Evolutionary conservation across 108 stramenopile species (phyloP).

Genomic region (Parietichytrium sp.): DNA sequence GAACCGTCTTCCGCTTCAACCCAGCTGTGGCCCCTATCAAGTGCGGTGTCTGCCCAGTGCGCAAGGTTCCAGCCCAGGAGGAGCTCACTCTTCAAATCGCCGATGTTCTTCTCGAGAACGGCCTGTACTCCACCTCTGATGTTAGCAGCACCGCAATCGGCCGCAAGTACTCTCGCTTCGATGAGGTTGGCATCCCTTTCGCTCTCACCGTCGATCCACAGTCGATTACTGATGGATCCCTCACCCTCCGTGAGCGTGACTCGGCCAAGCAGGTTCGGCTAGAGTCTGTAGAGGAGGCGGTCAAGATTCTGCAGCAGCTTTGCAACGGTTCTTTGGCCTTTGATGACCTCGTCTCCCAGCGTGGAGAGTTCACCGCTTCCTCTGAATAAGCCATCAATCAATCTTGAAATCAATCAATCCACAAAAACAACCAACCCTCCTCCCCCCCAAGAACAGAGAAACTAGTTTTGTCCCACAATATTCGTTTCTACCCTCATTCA

Average conservation of each 20-base stretch:
- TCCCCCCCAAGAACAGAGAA: too few relatives aligned
- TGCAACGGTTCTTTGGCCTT: background rate
- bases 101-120: conserved; percentile 74
- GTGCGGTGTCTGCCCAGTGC: conserved; percentile 81
- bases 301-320: conserved; percentile 49
- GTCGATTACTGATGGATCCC: conserved; percentile 77
- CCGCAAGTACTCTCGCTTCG: conserved; percentile 88
- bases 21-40: conserved; percentile 95
- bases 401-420: too few relatives aligned
- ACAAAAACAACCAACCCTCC: too few relatives aligned
- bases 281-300: conserved; percentile 72
- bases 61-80: conserved; percentile 21
- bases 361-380: background rate
- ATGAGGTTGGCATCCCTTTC: conserved; percentile 97
- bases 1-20: conserved; percentile 92
- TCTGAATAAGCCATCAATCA: background rate
- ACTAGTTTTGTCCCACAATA: too few relatives aligned
- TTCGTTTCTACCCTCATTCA: too few relatives aligned
- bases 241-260: conserved; percentile 97
- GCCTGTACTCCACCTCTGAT: conserved; percentile 82
- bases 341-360: background rate
- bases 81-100: conserved; percentile 67
- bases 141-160: conserved; percentile 83
- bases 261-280: conserved; percentile 85
- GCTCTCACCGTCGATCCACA: conserved; percentile 98